Base-by-base conservation (phyloP, 2,329 filamentous ascomycete species). In the Fusarium nurragi region DNA sequence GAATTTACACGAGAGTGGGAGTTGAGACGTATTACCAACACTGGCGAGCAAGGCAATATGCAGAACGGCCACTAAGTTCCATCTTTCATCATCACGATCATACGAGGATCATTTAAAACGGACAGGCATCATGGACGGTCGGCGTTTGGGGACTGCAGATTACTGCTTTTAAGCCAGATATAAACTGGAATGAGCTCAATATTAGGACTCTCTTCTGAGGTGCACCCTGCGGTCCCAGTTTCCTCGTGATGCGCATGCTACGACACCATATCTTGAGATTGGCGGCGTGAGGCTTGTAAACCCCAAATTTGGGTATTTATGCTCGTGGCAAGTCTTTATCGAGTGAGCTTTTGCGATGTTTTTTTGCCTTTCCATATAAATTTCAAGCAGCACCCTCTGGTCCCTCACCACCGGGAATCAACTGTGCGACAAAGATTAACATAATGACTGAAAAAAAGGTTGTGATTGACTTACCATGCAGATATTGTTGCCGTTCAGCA, bases 401-500 rank as follows among this genome's bases (percentile, higher is more conserved):
- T 5, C 90, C 90, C 76, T 93, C 90, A 46, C 90, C 90, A 70
- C 90, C 90, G 5, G 90, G 90, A 73, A 93, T 92, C 77, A 93
- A 83, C 90, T 93, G n/a, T 6, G 65, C 19, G 9, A 16, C 18
- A 11, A 8, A 8, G 1, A 37, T 72, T 19, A 75, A 60, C 10
- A 34, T 28, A 12, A 13, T 8, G 14, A 30, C 37, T 16, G 12
- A 11, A 9, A 13, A 3, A 10, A 4, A 26, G 1, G 12, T 13
- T n/a, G 2, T 18, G n/a, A 36, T 6, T 36, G 16, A 70, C 84
- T 54, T 85, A 97, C 95, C 95, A 99, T 99, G 91, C 94, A 98
- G 67, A 99, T 93, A 74, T 98, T 98, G 81, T 99, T 99, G 55
- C 95, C 95, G 74, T 99, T 99, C 36, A 99, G 82, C 38, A 99